phyloP scores from a whole-genome alignment of 805 yeast species.

The Lachancea sp. region DNA sequence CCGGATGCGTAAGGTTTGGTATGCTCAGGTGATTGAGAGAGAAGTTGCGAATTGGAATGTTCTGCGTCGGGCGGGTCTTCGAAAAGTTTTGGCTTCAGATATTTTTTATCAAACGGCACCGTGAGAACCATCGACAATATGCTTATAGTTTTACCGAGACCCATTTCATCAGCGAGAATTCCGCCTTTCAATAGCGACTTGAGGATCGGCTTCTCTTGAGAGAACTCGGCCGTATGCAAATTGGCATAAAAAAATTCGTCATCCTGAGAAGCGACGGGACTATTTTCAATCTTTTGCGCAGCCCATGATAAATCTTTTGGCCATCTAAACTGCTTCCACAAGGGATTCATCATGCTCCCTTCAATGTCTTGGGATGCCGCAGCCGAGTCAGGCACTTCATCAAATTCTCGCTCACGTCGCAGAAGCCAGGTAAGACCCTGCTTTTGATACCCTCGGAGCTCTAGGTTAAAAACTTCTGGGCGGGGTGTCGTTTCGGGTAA shows the following conservation, averaged over 20 bases:
- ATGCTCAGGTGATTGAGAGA: conserved; percentile 3
- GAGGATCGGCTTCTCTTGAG: conserved; percentile 59
- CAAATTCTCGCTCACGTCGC: conserved; percentile 62
- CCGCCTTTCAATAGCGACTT: conserved; percentile 68
- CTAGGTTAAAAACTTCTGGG: conserved; percentile 45
- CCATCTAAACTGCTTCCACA: conserved; percentile 79
- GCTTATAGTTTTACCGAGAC: conserved; percentile 87
- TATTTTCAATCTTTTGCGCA: conserved; percentile 23
- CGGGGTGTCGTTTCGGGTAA: conserved; percentile 58
- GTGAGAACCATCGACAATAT: conserved; percentile 67
- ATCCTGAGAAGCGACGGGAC: neutral
- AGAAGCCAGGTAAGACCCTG: conserved; percentile 89
- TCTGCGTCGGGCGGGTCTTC: conserved; percentile 7
- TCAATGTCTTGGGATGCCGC: conserved; percentile 27
- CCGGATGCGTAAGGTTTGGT: conserved; percentile 49
- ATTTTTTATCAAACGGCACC: conserved; percentile 44
- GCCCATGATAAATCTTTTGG: conserved; percentile 47
- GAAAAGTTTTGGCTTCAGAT: neutral
- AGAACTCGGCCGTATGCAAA: conserved; percentile 71
- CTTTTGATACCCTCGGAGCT: conserved; percentile 69
- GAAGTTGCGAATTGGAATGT: neutral
- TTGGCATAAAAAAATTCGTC: conserved; percentile 59
- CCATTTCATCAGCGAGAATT: conserved; percentile 94
- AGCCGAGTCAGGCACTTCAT: conserved; percentile 12
- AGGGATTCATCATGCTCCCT: conserved; percentile 64